These are phyloP conservation scores for Allomyces javanicus DNA, from an alignment of 192 early-diverging fungal genomes.

Conservation along the genomic window DNA sequence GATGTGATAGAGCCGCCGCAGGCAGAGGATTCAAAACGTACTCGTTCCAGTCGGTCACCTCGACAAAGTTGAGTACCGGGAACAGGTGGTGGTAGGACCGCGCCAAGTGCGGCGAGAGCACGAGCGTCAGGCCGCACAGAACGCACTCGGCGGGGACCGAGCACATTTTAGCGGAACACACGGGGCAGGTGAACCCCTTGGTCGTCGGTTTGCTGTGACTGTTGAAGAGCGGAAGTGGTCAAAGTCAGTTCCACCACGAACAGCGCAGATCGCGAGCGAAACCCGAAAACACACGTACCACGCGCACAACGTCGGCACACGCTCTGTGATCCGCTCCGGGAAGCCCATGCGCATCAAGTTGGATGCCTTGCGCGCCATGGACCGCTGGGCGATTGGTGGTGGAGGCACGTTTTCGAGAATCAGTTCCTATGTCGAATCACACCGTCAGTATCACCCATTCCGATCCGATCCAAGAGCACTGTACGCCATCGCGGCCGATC, in stretches of 20 bases:
- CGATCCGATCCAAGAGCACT: no score
- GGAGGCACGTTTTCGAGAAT: slow-evolving; percentile 74
- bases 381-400: slow-evolving; percentile 35
- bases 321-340: slow-evolving; percentile 30
- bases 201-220: slow-evolving; percentile 46
- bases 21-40: slow-evolving; percentile 9
- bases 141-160: slow-evolving; percentile 82
- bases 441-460: background rate
- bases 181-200: slow-evolving; percentile 67
- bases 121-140: slow-evolving; percentile 68
- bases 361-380: slow-evolving; percentile 24
- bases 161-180: slow-evolving; percentile 64
- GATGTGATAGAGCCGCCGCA: slow-evolving; percentile 7
- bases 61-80: slow-evolving; percentile 65
- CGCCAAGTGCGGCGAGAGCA: slow-evolving; percentile 75
- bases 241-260: slow-evolving; percentile 1
- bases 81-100: slow-evolving; percentile 89
- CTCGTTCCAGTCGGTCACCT: slow-evolving; percentile 31
- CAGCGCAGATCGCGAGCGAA: background rate
- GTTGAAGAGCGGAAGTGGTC: slow-evolving; percentile 2
- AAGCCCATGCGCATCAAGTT: slow-evolving; percentile 89
- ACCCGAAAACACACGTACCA: slow-evolving; percentile 26
- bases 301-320: slow-evolving; percentile 46
- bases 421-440: slow-evolving; percentile 22
- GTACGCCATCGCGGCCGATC: no score